phyloP scores from a whole-genome alignment of 306 rosid species.

The Quercus wislizeni region DNA sequence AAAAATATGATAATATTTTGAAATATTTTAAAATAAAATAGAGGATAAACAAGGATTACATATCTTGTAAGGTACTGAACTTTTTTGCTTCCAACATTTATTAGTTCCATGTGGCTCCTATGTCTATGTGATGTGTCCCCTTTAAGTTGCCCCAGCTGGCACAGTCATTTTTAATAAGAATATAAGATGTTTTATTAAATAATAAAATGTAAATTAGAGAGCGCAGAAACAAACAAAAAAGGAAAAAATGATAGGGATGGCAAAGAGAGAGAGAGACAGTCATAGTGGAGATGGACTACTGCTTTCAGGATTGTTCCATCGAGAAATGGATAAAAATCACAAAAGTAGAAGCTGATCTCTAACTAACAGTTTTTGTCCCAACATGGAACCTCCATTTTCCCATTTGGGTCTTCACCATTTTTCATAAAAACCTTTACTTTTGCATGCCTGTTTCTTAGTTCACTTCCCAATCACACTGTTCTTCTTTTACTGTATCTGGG shows the following conservation, averaged over 20 bases:
- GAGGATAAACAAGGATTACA: no score
- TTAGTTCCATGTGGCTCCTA: background rate
- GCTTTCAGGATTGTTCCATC: constrained; percentile 19
- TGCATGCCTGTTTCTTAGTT: background rate
- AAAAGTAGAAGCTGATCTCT: constrained; percentile 15
- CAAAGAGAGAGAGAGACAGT: background rate
- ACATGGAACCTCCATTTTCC: background rate
- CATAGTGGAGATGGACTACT: constrained; percentile 23
- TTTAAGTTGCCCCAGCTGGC: background rate
- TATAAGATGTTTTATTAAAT: background rate
- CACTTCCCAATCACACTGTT: background rate
- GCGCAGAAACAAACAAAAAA: background rate
- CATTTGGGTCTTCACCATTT: constrained; percentile 20
- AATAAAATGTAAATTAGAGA: no score
- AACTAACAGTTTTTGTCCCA: constrained; percentile 23
- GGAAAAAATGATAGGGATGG: background rate
- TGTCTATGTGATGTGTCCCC: background rate
- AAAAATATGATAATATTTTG: no score
- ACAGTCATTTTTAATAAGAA: background rate
- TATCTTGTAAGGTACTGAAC: no score
- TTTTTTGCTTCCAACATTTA: no score
- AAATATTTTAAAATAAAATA: no score
- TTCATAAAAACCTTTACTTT: constrained; percentile 5
- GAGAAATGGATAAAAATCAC: background rate
- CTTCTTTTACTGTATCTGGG: constrained; percentile 20